Conservation (phyloP, 768 basidiomycete genomes). For the Suillus placidus region DNA sequence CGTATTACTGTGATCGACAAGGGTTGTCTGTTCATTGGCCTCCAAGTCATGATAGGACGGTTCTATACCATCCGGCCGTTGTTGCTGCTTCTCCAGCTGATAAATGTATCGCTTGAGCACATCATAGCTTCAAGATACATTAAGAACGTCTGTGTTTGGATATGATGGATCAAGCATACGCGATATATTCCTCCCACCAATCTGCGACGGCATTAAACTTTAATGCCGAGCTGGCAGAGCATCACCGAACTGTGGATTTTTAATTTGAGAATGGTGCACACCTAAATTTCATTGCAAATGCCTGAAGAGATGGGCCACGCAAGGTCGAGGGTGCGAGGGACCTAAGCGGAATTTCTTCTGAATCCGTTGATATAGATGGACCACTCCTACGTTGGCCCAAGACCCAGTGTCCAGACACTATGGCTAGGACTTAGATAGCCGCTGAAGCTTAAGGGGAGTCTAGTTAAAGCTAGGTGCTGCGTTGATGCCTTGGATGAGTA, state of each 20-base stretch:
- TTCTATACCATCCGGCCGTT: conserved; percentile 43
- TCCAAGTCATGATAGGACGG: conserved; percentile 57
- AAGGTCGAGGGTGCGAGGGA: conserved; percentile 8
- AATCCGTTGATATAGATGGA: conserved; percentile 9
- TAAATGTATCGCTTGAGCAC: conserved; percentile 84
- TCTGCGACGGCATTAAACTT: conserved; percentile 92
- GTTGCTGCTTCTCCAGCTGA: conserved; percentile 79
- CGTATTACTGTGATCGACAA: conserved; percentile 46
- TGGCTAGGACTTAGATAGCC: background rate
- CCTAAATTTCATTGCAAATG: conserved; percentile 39
- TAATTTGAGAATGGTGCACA: conserved; percentile 9
- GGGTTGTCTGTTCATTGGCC: conserved; percentile 58
- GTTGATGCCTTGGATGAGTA: background rate
- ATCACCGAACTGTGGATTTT: background rate
- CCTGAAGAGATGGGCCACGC: conserved; percentile 5
- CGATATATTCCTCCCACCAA: conserved; percentile 92
- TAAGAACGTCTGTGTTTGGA: background rate
- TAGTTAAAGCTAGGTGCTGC: background rate
- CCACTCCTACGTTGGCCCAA: conserved; percentile 1
- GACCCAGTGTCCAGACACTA: conserved; percentile 5
- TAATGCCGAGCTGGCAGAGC: conserved; percentile 63
- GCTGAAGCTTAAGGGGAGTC: background rate
- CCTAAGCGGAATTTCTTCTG: conserved; percentile 32
- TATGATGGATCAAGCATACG: conserved; percentile 49
- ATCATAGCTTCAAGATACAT: conserved; percentile 62